Evolutionary conservation across 352 stramenopile species (phyloP).

Genomic region (Phytopythium montanum): DNA sequence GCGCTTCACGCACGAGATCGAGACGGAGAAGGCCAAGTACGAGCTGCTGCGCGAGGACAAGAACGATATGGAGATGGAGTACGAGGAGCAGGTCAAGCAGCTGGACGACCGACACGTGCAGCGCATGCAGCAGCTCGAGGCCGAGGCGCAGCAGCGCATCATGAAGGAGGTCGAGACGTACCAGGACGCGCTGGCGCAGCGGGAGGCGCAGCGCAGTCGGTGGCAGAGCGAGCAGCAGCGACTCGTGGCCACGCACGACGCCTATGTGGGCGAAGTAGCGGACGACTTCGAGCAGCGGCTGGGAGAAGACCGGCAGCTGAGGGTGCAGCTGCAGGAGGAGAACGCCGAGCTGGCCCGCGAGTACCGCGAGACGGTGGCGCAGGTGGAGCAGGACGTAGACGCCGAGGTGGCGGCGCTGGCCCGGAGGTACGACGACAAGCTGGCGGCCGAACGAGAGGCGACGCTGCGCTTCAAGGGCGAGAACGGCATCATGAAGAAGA

Average conservation of each 20-base stretch:
- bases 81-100: conserved; percentile 89
- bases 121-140: conserved; percentile 89
- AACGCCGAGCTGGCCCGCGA: conserved; percentile 78
- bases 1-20: conserved; percentile 92
- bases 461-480: conserved; percentile 91
- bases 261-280: conserved; percentile 87
- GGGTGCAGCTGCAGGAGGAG: conserved; percentile 83
- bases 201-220: conserved; percentile 76
- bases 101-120: conserved; percentile 91
- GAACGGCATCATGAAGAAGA: conserved; percentile 95
- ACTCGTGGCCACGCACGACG: conserved; percentile 62
- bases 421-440: conserved; percentile 83
- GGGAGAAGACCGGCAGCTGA: conserved; percentile 77
- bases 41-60: conserved; percentile 90
- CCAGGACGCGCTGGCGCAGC: conserved; percentile 80
- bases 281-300: conserved; percentile 91
- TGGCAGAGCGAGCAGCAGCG: conserved; percentile 68
- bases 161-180: conserved; percentile 92
- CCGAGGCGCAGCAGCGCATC: conserved; percentile 90
- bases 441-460: conserved; percentile 81
- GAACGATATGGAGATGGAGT: conserved; percentile 91
- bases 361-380: conserved; percentile 68
- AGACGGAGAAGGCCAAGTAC: conserved; percentile 91
- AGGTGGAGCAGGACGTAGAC: conserved; percentile 86
- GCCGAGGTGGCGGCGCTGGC: conserved; percentile 87